phyloP scores from a whole-genome alignment of 306 rosid species.

The Gleditsia sinensis region DNA sequence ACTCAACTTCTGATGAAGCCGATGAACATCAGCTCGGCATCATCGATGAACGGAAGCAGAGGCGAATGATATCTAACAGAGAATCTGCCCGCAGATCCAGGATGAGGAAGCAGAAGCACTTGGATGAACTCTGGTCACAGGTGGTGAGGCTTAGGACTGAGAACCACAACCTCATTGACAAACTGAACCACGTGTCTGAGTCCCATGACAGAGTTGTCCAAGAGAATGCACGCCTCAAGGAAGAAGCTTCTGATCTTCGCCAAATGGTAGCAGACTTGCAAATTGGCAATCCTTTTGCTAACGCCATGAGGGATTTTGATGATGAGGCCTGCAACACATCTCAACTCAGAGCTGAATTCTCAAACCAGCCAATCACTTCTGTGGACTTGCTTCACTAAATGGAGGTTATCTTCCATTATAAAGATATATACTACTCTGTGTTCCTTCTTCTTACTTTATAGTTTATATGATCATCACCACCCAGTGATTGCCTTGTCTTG shows the following conservation, averaged over 20 bases:
- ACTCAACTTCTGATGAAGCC: slow-evolving; percentile 78
- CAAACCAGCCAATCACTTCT: slow-evolving; percentile 50
- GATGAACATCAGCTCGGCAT: slow-evolving; percentile 64
- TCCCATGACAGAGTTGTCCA: slow-evolving; percentile 59
- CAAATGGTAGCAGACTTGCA: slow-evolving; percentile 59
- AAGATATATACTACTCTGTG: neutral
- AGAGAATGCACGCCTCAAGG: slow-evolving; percentile 77
- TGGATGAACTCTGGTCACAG: slow-evolving; percentile 87
- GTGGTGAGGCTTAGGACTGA: slow-evolving; percentile 72
- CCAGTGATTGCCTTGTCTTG: too few relatives aligned
- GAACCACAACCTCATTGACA: slow-evolving; percentile 63
- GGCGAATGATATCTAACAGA: slow-evolving; percentile 85
- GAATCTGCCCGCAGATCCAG: slow-evolving; percentile 85
- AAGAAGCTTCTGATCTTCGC: slow-evolving; percentile 68
- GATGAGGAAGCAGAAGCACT: slow-evolving; percentile 88
- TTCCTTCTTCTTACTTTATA: slow-evolving; percentile 9
- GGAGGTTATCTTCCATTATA: slow-evolving; percentile 27
- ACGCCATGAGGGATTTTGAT: slow-evolving; percentile 51
- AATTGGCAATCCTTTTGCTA: slow-evolving; percentile 49
- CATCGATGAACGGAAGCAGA: slow-evolving; percentile 72
- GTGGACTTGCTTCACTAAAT: slow-evolving; percentile 49
- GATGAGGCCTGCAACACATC: slow-evolving; percentile 57
- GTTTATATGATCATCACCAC: slow-evolving; percentile 30
- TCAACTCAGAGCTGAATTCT: slow-evolving; percentile 51
- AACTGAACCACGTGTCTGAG: slow-evolving; percentile 62